Conservation (phyloP, 2,329 filamentous ascomycete genomes). For the Penicillium digitatum region DNA sequence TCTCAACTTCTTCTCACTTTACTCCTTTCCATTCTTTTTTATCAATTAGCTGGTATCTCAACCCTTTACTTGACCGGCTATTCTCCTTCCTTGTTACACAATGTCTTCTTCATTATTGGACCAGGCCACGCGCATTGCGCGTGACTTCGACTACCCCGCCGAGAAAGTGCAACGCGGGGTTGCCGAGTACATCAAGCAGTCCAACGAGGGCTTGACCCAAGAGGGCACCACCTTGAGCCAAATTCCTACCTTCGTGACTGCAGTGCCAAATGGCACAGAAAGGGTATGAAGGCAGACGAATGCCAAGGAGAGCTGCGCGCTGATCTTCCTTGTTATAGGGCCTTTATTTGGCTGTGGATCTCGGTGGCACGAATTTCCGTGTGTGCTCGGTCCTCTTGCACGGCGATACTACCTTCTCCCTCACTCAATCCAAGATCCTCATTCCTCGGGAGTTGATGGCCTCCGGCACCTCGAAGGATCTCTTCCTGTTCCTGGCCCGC, state of each 20-base stretch:
- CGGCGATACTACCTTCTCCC: conserved; percentile 89
- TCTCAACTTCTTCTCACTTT: neutral
- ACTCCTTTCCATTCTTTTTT: neutral
- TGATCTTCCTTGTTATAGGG: conserved; percentile 54
- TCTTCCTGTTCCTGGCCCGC: conserved; percentile 88
- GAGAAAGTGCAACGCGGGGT: conserved; percentile 76
- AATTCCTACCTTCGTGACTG: conserved; percentile 95
- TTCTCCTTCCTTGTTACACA: conserved; percentile 10
- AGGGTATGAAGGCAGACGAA: conserved; percentile 58
- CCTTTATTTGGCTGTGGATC: conserved; percentile 89
- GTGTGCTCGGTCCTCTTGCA: conserved; percentile 93
- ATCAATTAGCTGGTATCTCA: neutral
- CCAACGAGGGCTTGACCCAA: conserved; percentile 77
- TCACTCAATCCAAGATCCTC: conserved; percentile 86
- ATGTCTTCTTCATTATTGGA: conserved; percentile 49
- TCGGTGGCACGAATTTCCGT: conserved; percentile 98
- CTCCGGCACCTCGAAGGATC: conserved; percentile 75
- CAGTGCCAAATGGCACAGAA: conserved; percentile 93
- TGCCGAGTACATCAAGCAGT: conserved; percentile 78
- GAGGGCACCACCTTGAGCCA: conserved; percentile 82
- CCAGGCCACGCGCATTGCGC: conserved; percentile 74
- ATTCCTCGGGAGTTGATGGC: conserved; percentile 90
- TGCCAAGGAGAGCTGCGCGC: conserved; percentile 5
- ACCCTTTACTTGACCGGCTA: neutral
- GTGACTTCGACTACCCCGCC: conserved; percentile 79